A percentile compares a stretch with the other conserved stretches of the same genome.
phyloP scores from a whole-genome alignment of 805 yeast species.

The Phaffomyces thermotolerans region DNA sequence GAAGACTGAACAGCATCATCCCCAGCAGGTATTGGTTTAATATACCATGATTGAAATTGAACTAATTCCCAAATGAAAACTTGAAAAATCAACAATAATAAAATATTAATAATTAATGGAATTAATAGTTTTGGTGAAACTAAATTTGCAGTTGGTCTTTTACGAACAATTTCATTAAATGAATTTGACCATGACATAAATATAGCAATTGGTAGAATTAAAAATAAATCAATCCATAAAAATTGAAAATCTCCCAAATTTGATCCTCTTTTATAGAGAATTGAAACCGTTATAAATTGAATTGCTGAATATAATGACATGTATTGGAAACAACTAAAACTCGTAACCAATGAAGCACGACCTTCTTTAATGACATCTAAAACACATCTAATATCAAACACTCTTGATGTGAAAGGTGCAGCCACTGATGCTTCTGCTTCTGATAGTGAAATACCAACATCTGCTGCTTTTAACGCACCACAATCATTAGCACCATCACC shows the following conservation, averaged over 20 bases:
- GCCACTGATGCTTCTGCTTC: conserved; percentile 99
- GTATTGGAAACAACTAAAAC: conserved; percentile 94
- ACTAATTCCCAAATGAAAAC: conserved; percentile 55
- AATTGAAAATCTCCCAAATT: conserved; percentile 97
- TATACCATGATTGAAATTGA: conserved; percentile 64
- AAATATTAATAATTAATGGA: conserved; percentile 77
- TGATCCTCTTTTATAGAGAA: conserved; percentile 80
- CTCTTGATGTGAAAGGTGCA: conserved; percentile 91
- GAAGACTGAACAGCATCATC: conserved; percentile 77
- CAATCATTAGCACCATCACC: conserved; percentile 99
- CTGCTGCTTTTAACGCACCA: conserved; percentile 97
- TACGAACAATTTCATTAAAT: conserved; percentile 44
- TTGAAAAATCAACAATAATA: conserved; percentile 58
- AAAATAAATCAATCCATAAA: conserved; percentile 81
- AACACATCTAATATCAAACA: conserved; percentile 89
- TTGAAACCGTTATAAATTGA: conserved; percentile 82
- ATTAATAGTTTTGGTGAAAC: conserved; percentile 83
- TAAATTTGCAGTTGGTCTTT: conserved; percentile 90
- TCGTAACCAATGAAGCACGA: conserved; percentile 87
- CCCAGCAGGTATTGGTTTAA: conserved; percentile 73
- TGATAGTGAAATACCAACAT: conserved; percentile 90
- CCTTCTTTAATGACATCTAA: conserved; percentile 90
- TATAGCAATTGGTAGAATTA: conserved; percentile 90
- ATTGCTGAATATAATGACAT: conserved; percentile 97
- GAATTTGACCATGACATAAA: conserved; percentile 98